Conservation (phyloP, 225 moss, liverwort and hornwort genomes). For the Physcomitrellopsis africana region DNA sequence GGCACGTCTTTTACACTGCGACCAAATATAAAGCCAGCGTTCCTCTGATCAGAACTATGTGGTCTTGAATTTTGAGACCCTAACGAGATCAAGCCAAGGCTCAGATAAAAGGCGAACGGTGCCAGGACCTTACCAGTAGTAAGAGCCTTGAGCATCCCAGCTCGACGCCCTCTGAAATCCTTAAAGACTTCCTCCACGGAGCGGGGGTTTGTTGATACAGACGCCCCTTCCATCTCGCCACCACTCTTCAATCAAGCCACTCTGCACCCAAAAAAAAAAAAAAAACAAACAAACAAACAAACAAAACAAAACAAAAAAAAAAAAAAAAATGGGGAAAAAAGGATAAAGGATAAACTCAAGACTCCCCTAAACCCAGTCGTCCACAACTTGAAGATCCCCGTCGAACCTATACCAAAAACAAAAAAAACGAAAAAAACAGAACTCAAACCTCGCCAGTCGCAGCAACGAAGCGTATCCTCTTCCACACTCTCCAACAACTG, state of each 20-base stretch:
- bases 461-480: too few relatives aligned
- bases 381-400: background rate
- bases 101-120: background rate
- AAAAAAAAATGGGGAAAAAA: background rate
- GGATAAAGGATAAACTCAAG: background rate
- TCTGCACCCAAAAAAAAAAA: background rate
- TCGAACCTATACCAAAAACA: background rate
- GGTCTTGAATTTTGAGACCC: background rate
- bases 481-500: too few relatives aligned
- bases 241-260: background rate
- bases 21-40: background rate
- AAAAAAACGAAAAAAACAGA: too few relatives aligned
- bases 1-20: background rate
- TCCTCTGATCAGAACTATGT: background rate
- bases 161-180: constrained; percentile 42
- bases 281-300: too few relatives aligned
- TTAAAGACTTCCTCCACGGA: constrained; percentile 49
- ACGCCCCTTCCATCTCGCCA: constrained; percentile 45
- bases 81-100: background rate
- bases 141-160: constrained; percentile 49
- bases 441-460: too few relatives aligned
- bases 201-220: constrained; percentile 43
- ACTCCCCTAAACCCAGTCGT: background rate
- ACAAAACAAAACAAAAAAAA: too few relatives aligned
- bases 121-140: constrained; percentile 29